Percentiles rank a stretch among this genome's conserved stretches.
Conservation (phyloP, 2,329 filamentous ascomycete genomes). For the Phoma sp. region DNA sequence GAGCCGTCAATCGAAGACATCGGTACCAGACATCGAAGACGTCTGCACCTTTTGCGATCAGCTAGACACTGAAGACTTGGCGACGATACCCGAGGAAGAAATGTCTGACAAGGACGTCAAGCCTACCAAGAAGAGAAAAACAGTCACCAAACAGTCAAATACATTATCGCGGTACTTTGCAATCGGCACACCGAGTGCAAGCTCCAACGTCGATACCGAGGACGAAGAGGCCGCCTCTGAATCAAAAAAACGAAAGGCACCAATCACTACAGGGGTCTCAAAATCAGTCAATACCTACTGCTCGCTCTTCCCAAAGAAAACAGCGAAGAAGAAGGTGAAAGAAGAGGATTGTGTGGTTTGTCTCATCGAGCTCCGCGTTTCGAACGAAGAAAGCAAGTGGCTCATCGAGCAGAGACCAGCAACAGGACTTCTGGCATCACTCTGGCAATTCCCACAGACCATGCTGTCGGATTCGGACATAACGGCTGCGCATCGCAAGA, state of each 20-base stretch:
- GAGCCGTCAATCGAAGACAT: constrained; percentile 16
- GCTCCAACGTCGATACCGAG: constrained; percentile 15
- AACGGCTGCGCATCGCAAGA: constrained; percentile 32
- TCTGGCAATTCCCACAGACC: constrained; percentile 45
- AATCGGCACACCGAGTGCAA: constrained; percentile 23
- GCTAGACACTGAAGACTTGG: constrained; percentile 42
- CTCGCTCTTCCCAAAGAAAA: constrained; percentile 45
- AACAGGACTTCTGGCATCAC: constrained; percentile 37
- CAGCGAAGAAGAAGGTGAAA: constrained; percentile 42
- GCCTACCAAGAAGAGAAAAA: constrained; percentile 34
- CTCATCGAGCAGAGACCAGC: constrained; percentile 46
- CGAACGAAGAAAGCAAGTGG: constrained; percentile 32
- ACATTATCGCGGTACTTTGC: constrained; percentile 43
- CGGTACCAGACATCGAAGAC: constrained; percentile 39
- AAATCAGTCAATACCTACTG: constrained; percentile 36
- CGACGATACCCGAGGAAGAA: constrained; percentile 23
- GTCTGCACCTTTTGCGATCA: constrained; percentile 37
- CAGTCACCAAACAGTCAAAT: constrained; percentile 25
- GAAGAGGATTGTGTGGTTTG: constrained; percentile 45
- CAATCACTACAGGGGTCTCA: constrained; percentile 6
- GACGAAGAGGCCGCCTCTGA: constrained; percentile 4
- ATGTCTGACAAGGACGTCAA: constrained; percentile 20
- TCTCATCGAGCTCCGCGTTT: constrained; percentile 29
- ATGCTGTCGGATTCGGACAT: constrained; percentile 25
- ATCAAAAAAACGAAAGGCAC: constrained; percentile 35